Evolutionary conservation across 805 yeast genomes (phyloP).

Genomic region (Hanseniaspora singularis): DNA sequence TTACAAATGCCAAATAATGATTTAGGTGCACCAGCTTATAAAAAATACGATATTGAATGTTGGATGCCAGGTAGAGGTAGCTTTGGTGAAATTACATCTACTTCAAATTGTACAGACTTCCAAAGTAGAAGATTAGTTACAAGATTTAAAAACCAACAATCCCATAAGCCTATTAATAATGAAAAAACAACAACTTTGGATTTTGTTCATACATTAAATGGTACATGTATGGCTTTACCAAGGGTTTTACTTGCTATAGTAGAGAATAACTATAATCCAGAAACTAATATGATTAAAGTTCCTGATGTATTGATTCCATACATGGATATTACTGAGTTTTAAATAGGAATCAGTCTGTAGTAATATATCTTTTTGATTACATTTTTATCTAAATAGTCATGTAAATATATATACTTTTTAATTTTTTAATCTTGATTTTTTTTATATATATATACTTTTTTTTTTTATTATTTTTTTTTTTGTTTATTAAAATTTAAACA

Average conservation of each 20-base stretch:
- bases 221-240: slow-evolving; percentile 93
- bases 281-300: slow-evolving; percentile 40
- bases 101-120: slow-evolving; percentile 85
- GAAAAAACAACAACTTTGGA: slow-evolving; percentile 19
- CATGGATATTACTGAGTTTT: slow-evolving; percentile 50
- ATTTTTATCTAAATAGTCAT: no score
- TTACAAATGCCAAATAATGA: slow-evolving; percentile 83
- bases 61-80: slow-evolving; percentile 95
- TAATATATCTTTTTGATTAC: no score
- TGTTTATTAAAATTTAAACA: background rate
- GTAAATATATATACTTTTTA: no score
- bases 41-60: slow-evolving; percentile 87
- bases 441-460: no score
- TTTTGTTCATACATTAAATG: slow-evolving; percentile 77
- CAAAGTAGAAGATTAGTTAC: slow-evolving; percentile 78
- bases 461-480: background rate
- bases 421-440: background rate
- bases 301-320: slow-evolving; percentile 59
- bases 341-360: slow-evolving; percentile 18
- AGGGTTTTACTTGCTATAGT: slow-evolving; percentile 79
- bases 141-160: slow-evolving; percentile 35
- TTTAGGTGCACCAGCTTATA: slow-evolving; percentile 84
- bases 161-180: no score
- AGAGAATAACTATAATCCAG: slow-evolving; percentile 67
- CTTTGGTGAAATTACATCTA: slow-evolving; percentile 88